Base-by-base conservation (phyloP, 169 alveolate genomes). In the Fabrea salina region DNA sequence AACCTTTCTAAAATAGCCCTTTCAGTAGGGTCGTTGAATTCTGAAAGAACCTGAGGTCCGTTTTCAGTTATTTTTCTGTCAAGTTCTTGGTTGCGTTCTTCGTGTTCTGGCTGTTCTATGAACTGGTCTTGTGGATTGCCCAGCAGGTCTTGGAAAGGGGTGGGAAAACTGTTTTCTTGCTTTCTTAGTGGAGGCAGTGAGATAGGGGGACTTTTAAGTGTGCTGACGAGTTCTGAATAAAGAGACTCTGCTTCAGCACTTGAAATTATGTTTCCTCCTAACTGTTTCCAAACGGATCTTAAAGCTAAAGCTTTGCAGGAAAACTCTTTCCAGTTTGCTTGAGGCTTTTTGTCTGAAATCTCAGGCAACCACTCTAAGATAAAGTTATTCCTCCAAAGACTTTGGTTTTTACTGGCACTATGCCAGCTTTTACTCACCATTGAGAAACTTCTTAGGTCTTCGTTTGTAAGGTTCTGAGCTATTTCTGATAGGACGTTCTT, bases 111-210 rank as follows among this genome's bases (percentile, higher is more conserved):
- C 32, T 61, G 54, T 11, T 16, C 50, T 33, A 32, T 13, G 49
- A 33, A 61, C 49, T 61, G 74, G 74, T 61, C 74, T 30, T 61
- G 54, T n/a, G 74, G 74, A 4, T 61, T 61, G 16, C 41, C 74
- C 13, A 61, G 54, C 11, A 61, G 39, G 25, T 61, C 74, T 37
- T 61, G 74, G 27, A 37, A 8, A 13, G 39, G 13, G 0, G 74
- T 61, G 2, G 74, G 50, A 25, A 61, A n/a, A 16, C 41, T 13
- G 11, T n/a, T 16, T 27, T 35, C 39, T 8, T 61, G 54, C 25
- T 51, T 61, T 61, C 74, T 27, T n/a, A 61, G 25, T 27, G 74
- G 54, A 16, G 74, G 74, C 32, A 61, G 39, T 32, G 32, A 11
- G 16, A 35, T 8, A 30, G 49, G 11, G 19, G 74, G 74, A 27